Evolutionary conservation across 2,329 filamentous ascomycete genomes (phyloP), one percentile per base, ranked within the genome.

Genomic region (Epichloe festucae): DNA sequence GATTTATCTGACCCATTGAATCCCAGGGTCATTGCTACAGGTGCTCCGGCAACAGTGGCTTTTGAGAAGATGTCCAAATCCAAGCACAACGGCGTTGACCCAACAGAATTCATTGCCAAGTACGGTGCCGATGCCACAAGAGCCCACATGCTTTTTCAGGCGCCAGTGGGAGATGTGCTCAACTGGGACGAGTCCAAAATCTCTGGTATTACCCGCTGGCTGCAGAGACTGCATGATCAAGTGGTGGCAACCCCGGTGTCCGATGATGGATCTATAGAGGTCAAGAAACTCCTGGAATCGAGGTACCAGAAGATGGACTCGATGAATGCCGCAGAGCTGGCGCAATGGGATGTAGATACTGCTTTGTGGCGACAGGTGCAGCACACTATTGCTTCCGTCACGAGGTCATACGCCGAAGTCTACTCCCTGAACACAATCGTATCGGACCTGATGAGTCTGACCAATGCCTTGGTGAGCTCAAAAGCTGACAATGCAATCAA

Each of bases 61-160:
- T 95, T 78, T 59, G 89, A 95, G 65, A 95, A 95, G 64, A 95
- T 95, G 89, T 93, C 87, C 40, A 95, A 95, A 69, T 94, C 87
- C 60, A 95, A 95, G 67, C 76, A 93, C 70, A 95, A 95, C 62
- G 89, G 89, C 27, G 87, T 95, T 6, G 88, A 95, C 62, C 89
- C 89, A 0, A 81, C 79, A 0, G 73, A 71, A 0, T 86, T 85
- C 56, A 87, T 93, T 52, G 70, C 74, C 7, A 81, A 79, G 57
- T 84, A 93, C 59, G 89, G 89, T 21, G 87, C 89, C 1, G 89
- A 95, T 65, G 83, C 87, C 5, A 89, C 87, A 2, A 76, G 89
- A 52, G 88, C 88, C 4, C 89, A 95, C 63, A 87, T 95, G 63
- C 75, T 95, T 6, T 95, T 95, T 71, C 86, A 90, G 59, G 89